Conservation (phyloP, 306 rosid genomes). For the Quercus mongolica region DNA sequence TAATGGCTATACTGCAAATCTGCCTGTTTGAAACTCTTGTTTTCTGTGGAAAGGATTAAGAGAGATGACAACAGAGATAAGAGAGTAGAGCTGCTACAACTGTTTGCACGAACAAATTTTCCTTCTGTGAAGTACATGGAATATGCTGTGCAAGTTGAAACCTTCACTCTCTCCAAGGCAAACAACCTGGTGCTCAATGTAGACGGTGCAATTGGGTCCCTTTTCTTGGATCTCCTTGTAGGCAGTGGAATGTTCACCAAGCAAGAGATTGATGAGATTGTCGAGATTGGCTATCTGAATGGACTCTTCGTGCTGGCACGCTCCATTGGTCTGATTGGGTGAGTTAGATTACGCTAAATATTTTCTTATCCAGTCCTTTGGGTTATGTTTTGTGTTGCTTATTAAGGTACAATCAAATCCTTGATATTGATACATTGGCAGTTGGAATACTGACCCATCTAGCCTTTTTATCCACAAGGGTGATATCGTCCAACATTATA, state of each 20-base stretch:
- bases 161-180: conserved; percentile 93
- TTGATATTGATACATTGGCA: conserved; percentile 6
- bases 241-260: conserved; percentile 97
- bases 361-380: conserved; percentile 9
- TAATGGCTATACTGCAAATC: conserved; percentile 10
- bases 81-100: conserved; percentile 94
- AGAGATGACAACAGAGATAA: conserved; percentile 94
- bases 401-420: conserved; percentile 21
- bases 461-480: conserved; percentile 23
- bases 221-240: conserved; percentile 97
- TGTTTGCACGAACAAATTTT: conserved; percentile 83
- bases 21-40: conserved; percentile 17
- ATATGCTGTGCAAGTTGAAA: conserved; percentile 90
- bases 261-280: conserved; percentile 87
- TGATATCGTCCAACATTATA: background rate
- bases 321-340: conserved; percentile 97
- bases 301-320: conserved; percentile 97
- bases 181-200: conserved; percentile 94
- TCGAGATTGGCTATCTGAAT: conserved; percentile 93
- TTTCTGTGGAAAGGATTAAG: conserved; percentile 73
- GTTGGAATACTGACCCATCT: conserved; percentile 14
- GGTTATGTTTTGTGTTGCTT: background rate
- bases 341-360: conserved; percentile 26
- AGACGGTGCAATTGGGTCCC: conserved; percentile 96
- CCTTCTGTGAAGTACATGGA: conserved; percentile 98